Conservation (phyloP, 1,284 basidiomycete genomes). For the Ustilago lituana region DNA sequence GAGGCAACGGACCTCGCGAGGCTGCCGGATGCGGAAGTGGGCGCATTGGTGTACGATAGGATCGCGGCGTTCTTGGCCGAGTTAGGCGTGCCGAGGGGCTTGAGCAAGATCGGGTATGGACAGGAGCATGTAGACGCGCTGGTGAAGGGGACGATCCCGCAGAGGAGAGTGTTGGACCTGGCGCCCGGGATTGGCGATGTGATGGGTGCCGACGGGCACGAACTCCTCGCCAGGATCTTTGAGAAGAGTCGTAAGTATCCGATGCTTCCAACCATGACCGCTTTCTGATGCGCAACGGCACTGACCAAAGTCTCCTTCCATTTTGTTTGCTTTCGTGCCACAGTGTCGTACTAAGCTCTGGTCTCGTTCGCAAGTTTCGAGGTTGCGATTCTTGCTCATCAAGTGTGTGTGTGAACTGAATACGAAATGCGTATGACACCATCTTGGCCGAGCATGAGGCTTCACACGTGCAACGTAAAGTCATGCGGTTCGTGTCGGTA, state of each 20-base stretch:
- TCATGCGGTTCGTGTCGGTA: too few relatives aligned
- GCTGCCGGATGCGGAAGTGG: constrained; percentile 84
- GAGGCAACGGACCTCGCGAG: constrained; percentile 68
- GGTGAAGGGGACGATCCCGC: constrained; percentile 86
- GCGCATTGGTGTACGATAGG: constrained; percentile 82
- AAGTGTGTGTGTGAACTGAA: too few relatives aligned
- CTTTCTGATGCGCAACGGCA: neutral
- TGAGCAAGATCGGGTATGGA: constrained; percentile 84
- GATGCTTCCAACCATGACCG: too few relatives aligned
- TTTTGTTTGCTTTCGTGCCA: neutral
- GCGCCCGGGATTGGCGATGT: constrained; percentile 71
- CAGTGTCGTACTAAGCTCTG: constrained; percentile 15
- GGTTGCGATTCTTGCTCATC: neutral
- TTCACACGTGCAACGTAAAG: too few relatives aligned
- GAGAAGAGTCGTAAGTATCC: constrained; percentile 49
- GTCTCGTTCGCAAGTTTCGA: neutral
- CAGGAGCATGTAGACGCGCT: constrained; percentile 69
- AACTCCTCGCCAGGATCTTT: constrained; percentile 58
- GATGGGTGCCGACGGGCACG: constrained; percentile 70
- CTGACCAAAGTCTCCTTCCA: neutral
- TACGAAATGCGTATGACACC: too few relatives aligned
- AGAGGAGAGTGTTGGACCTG: constrained; percentile 79
- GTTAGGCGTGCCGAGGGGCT: constrained; percentile 85
- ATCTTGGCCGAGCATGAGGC: too few relatives aligned
- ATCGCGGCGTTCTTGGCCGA: constrained; percentile 89